Percentiles rank a stretch among this genome's conserved stretches.
These are phyloP conservation scores for Aureobasidium subglaciale DNA, from an alignment of 2,329 filamentous ascomycete species.

Conservation along the genomic window DNA sequence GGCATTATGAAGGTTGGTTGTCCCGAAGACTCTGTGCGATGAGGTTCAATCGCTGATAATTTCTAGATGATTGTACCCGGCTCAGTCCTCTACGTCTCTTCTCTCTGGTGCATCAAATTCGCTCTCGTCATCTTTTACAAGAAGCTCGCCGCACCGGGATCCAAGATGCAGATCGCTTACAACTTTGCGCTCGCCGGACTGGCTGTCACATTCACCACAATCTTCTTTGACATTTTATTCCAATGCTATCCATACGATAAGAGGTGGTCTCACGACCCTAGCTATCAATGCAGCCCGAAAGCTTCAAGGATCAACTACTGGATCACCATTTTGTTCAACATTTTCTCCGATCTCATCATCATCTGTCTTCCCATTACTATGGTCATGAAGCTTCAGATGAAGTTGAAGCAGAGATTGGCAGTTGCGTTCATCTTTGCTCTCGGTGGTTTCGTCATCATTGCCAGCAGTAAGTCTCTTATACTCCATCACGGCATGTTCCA, in stretches of 20 bases:
- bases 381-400: conserved; percentile 13
- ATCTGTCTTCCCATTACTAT: conserved; percentile 13
- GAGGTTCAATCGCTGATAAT: too few relatives aligned
- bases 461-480: background rate
- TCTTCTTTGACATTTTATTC: conserved; percentile 12
- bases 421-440: conserved; percentile 3
- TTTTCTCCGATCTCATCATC: conserved; percentile 4
- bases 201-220: background rate
- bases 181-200: conserved; percentile 1
- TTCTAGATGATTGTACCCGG: conserved; percentile 12
- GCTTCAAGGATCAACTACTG: conserved; percentile 12
- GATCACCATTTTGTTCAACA: conserved; percentile 13
- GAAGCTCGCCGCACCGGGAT: background rate
- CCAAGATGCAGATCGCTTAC: conserved; percentile 9
- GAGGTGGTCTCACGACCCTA: conserved; percentile 1
- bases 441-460: conserved; percentile 6
- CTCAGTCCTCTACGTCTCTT: conserved; percentile 7
- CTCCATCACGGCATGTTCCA: too few relatives aligned
- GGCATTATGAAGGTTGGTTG: conserved; percentile 5
- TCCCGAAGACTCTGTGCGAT: too few relatives aligned
- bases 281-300: conserved; percentile 3
- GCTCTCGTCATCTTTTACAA: conserved; percentile 12
- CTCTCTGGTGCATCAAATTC: background rate
- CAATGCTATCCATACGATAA: conserved; percentile 11
- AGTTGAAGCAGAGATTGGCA: conserved; percentile 1